Percentiles rank a stretch among this genome's conserved stretches.
Conservation (phyloP, 495 filamentous ascomycete species). For the Talaromyces ruber region DNA sequence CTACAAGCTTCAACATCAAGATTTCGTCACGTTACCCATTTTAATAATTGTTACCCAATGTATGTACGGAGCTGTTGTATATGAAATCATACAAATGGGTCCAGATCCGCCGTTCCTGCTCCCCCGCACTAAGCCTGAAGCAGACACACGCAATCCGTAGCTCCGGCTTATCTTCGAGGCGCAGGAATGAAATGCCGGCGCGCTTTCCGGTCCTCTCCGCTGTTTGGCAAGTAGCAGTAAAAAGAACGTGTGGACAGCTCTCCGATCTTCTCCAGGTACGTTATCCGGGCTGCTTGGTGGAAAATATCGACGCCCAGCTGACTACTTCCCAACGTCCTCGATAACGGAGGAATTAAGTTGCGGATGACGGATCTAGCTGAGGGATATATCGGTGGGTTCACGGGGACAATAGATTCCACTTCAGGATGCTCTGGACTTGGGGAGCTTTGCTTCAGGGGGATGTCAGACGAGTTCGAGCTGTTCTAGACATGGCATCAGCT, state of each 20-base stretch:
- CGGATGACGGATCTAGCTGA: not conserved
- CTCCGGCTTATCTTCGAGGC: conserved; percentile 11
- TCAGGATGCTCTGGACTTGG: not conserved
- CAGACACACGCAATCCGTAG: not conserved
- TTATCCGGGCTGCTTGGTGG: not conserved
- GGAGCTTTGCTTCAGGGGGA: not conserved
- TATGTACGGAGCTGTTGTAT: not conserved
- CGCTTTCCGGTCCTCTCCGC: not conserved
- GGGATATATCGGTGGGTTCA: not conserved
- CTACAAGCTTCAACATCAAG: not conserved
- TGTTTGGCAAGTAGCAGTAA: not conserved
- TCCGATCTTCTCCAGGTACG: not conserved
- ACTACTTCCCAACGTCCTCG: not conserved
- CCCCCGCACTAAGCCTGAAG: conserved; percentile 10
- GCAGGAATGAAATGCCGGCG: not conserved
- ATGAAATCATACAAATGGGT: conserved; percentile 3
- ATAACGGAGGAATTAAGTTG: not conserved
- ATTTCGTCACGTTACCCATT: conserved; percentile 1
- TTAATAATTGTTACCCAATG: not conserved
- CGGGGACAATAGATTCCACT: not conserved
- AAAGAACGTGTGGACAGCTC: not conserved
- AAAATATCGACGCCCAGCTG: not conserved
- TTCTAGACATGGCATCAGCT: not conserved
- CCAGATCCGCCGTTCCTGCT: not conserved
- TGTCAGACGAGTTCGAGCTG: not conserved